Base-by-base conservation (phyloP, 352 stramenopile species). In the Aphanomyces cochlioides region DNA sequence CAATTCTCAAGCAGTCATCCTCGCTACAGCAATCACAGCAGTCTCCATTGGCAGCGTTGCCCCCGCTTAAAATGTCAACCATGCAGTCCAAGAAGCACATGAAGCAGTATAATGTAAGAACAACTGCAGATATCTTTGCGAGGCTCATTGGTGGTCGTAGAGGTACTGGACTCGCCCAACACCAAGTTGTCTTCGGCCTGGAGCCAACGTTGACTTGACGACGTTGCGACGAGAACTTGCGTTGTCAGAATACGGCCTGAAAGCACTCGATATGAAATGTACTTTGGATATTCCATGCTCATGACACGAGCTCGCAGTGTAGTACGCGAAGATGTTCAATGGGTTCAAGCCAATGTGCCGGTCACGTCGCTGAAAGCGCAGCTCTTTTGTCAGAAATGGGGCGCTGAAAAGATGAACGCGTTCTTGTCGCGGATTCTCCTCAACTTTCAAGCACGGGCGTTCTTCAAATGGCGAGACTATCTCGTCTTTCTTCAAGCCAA, bases 341-440 rank as follows among this genome's bases (percentile, higher is more conserved):
- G 88, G 88, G 88, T 93, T 4, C 86, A 95, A 66, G 79, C 87
- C 48, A 85, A 96, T 72, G 94, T 85, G 21, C 86, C 87, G 7
- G 88, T 96, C 6, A 81, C 75, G 4, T 89, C 85, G 6, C 77
- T 96, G 38, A 89, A 90, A 37, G 86, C 88, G 2, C 88, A 96
- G 67, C 74, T 94, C 38, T 95, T 90, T 60, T 93, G 86, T 63
- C 86, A 92, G 66, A 84, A 85, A 37, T 96, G 86, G 88, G 88
- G 86, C 3, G 77, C 92, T 61, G 84, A 94, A 61, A 93, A 93
- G 69, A 77, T 96, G n/a, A 76, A 89, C 13, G 76, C 84, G 41
- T 74, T 95, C n/a, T 78, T 94, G 13, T 41, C 81, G 13, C 82
- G 85, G 0, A 79, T 95, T 21, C 80, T 93, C 53, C 81, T 77